phyloP scores from a whole-genome alignment of 345 rosid species.

The Acer negundo region DNA sequence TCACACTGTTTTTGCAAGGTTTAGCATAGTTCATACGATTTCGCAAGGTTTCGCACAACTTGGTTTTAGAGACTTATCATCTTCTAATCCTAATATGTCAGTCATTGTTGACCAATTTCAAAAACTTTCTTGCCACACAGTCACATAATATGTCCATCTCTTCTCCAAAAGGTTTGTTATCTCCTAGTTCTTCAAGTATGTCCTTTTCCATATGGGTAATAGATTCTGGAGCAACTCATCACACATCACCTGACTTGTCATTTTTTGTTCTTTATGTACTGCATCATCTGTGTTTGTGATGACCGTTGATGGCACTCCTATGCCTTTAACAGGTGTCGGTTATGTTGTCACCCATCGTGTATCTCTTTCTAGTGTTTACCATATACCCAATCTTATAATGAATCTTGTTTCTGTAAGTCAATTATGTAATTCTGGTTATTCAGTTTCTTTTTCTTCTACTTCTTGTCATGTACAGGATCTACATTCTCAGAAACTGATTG shows the following conservation, averaged over 20 bases:
- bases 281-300: neutral
- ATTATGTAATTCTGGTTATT: neutral
- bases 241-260: neutral
- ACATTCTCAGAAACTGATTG: neutral
- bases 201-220: neutral
- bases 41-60: too few species aligned
- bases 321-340: neutral
- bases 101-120: too few species aligned
- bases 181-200: neutral
- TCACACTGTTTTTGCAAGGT: too few species aligned
- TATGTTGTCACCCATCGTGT: neutral
- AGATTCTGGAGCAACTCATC: neutral
- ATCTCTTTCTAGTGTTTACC: neutral
- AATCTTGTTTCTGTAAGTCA: neutral
- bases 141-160: neutral
- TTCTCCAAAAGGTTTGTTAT: neutral
- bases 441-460: too few species aligned
- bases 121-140: neutral
- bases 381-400: neutral
- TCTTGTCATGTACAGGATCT: neutral
- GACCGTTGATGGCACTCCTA: slow-evolving; percentile 5
- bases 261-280: neutral
- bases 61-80: too few species aligned
- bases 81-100: too few species aligned
- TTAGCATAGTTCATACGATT: too few species aligned